phyloP scores from a whole-genome alignment of 768 basidiomycete genomes.

The Amanita polypyramis region DNA sequence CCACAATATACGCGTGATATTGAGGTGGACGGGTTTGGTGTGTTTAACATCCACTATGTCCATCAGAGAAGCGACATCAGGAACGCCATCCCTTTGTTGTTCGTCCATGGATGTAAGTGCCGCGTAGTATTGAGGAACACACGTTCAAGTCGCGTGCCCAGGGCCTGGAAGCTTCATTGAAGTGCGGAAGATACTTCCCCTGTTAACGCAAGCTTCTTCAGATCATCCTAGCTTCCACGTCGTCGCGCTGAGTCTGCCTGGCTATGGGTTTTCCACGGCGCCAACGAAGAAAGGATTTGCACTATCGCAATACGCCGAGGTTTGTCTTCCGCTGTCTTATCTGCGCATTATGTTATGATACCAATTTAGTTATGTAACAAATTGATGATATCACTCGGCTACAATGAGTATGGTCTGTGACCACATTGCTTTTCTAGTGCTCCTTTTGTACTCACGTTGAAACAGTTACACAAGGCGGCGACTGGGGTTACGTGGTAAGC shows the following conservation, averaged over 20 bases:
- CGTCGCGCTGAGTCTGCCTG: constrained; percentile 48
- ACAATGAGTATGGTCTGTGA: constrained; percentile 34
- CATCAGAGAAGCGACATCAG: constrained; percentile 36
- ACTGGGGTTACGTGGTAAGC: constrained; percentile 32
- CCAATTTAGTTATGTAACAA: constrained; percentile 45
- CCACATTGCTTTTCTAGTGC: background rate
- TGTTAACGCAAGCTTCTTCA: constrained; percentile 31
- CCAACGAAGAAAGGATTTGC: constrained; percentile 40
- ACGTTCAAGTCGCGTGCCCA: constrained; percentile 13
- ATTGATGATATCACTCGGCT: constrained; percentile 38
- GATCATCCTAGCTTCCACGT: constrained; percentile 51
- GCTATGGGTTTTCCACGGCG: constrained; percentile 51
- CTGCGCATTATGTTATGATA: constrained; percentile 27
- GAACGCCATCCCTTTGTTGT: constrained; percentile 34
- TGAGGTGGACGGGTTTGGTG: constrained; percentile 33
- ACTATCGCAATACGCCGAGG: constrained; percentile 42
- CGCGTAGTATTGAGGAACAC: background rate
- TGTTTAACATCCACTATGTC: constrained; percentile 44
- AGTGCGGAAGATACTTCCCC: constrained; percentile 44
- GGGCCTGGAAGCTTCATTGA: constrained; percentile 56
- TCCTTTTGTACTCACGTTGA: background rate
- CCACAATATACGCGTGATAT: constrained; percentile 49
- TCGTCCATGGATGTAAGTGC: constrained; percentile 42
- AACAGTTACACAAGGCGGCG: constrained; percentile 35
- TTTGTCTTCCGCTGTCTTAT: constrained; percentile 11